phyloP scores from a whole-genome alignment of 345 rosid species.

The Euclidium syriacum region DNA sequence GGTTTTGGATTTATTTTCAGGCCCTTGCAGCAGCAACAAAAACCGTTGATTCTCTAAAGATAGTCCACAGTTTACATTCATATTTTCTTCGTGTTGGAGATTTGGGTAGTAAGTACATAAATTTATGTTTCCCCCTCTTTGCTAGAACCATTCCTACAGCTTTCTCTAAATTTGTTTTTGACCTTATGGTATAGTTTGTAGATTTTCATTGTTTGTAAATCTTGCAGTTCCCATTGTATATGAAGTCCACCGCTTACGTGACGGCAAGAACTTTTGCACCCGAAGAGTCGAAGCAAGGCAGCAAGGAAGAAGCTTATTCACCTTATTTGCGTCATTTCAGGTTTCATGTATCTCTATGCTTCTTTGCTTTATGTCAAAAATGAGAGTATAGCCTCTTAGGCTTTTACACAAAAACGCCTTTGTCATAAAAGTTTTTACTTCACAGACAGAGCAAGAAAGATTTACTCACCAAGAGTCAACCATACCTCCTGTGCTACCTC shows the following conservation, averaged over 20 bases:
- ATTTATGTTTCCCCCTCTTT: not conserved
- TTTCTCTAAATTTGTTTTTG: not conserved
- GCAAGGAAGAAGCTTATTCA: conserved; percentile 66
- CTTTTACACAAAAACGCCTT: not conserved
- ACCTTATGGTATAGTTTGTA: not conserved
- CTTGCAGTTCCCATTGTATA: conserved; percentile 76
- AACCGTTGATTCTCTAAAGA: conserved; percentile 71
- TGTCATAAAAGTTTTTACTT: no score
- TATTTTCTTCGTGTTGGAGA: conserved; percentile 90
- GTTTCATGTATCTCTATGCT: conserved; percentile 29
- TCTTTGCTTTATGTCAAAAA: not conserved
- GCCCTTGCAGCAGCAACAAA: conserved; percentile 92
- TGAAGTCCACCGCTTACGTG: conserved; percentile 66
- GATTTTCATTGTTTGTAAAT: not conserved
- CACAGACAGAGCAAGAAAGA: conserved; percentile 66
- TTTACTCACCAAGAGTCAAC: conserved; percentile 59
- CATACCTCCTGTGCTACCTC: conserved; percentile 68
- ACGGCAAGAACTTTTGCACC: conserved; percentile 77
- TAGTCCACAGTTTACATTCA: conserved; percentile 79
- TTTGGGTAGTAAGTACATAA: conserved; percentile 52
- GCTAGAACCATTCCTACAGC: not conserved
- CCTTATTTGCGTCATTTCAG: conserved; percentile 82
- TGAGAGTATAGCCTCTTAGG: not conserved
- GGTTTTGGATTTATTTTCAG: no score
- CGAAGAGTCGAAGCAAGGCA: conserved; percentile 89